phyloP scores from a whole-genome alignment of 768 basidiomycete species.

The Leccinum arenicola region DNA sequence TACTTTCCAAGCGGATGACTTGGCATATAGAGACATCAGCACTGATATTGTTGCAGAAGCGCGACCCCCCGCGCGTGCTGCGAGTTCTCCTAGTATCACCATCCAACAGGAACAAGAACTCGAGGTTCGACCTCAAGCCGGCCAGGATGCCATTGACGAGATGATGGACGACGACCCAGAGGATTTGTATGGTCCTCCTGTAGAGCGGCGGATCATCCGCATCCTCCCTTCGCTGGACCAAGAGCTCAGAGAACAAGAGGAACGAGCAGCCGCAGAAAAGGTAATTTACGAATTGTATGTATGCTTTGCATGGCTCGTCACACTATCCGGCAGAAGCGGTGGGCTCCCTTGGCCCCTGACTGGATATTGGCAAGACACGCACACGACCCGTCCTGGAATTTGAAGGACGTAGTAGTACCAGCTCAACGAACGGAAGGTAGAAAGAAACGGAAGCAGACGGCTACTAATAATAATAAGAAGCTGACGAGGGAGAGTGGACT shows the following conservation, averaged over 20 bases:
- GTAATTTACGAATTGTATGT: conserved; percentile 4
- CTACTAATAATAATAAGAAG: conserved; percentile 4
- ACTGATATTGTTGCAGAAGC: background rate
- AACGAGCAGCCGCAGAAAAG: conserved; percentile 13
- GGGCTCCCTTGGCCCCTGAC: conserved; percentile 20
- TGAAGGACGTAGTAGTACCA: conserved; percentile 2
- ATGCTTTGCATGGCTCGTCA: background rate
- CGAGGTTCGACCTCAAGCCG: background rate
- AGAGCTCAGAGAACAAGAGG: conserved; percentile 24
- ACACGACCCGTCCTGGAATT: conserved; percentile 15
- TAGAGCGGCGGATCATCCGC: conserved; percentile 25
- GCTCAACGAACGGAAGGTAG: background rate
- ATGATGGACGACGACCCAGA: conserved; percentile 22
- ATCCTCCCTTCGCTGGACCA: conserved; percentile 26
- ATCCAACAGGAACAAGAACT: background rate
- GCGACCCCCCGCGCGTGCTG: background rate
- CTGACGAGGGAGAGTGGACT: conserved; percentile 16
- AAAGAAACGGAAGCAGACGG: conserved; percentile 14
- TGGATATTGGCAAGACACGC: conserved; percentile 22
- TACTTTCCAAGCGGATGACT: background rate
- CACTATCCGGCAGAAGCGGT: conserved; percentile 15
- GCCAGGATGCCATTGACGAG: background rate
- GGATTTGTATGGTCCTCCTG: conserved; percentile 28
- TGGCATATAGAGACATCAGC: background rate
- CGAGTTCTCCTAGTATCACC: background rate